These are phyloP conservation scores for Lodderomyces theae DNA, from an alignment of 1,139 yeast genomes.

Conservation along the genomic window DNA sequence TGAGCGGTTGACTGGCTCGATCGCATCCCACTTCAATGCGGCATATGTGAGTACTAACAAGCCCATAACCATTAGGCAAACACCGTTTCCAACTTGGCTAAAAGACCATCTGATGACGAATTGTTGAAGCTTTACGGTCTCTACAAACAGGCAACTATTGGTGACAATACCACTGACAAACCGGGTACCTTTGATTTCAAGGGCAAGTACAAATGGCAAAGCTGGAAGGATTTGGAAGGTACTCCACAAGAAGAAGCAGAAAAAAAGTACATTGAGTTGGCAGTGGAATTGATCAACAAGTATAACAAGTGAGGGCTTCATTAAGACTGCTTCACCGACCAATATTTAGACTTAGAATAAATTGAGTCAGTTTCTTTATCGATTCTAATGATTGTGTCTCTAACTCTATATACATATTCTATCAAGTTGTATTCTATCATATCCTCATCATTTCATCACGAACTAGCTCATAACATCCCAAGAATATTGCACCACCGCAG, in stretches of 20 bases:
- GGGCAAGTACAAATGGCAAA: conserved; percentile 97
- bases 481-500: conserved; percentile 96
- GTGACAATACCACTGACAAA: conserved; percentile 83
- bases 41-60: too few species aligned
- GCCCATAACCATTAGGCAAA: too few species aligned
- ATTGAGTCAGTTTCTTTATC: too few species aligned
- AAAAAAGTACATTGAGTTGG: conserved; percentile 72
- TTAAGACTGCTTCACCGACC: too few species aligned
- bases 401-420: background rate
- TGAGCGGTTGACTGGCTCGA: too few species aligned
- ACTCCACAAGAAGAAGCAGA: conserved; percentile 89
- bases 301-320: conserved; percentile 22
- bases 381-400: too few species aligned
- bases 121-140: conserved; percentile 80
- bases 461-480: conserved; percentile 88
- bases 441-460: conserved; percentile 19
- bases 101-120: conserved; percentile 85
- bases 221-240: conserved; percentile 91
- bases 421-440: background rate
- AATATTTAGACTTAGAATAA: too few species aligned
- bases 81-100: conserved; percentile 70
- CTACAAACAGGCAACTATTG: conserved; percentile 95
- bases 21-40: too few species aligned
- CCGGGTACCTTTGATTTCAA: conserved; percentile 89
- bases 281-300: conserved; percentile 60